These are phyloP conservation scores for Clohesyomyces aquaticus DNA, from an alignment of 495 filamentous ascomycete species.

Conservation along the genomic window DNA sequence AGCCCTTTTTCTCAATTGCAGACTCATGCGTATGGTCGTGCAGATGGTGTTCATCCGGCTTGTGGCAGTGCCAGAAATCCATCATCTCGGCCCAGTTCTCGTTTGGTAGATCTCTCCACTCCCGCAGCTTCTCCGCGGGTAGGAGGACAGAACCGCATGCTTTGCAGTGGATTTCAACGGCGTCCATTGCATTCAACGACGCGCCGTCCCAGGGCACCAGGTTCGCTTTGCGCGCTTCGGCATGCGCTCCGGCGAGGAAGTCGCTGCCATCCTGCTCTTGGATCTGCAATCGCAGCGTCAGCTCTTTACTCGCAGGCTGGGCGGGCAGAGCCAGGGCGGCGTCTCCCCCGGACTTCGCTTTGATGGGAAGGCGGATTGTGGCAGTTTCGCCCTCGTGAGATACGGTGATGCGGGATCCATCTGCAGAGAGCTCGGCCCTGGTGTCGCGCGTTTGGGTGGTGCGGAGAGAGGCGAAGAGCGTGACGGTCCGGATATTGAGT, in stretches of 20 bases:
- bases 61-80: constrained; percentile 99
- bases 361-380: constrained; percentile 68
- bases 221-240: constrained; percentile 43
- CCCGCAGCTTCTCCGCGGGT: constrained; percentile 48
- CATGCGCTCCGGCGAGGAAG: constrained; percentile 41
- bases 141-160: constrained; percentile 59
- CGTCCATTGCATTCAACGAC: constrained; percentile 51
- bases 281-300: constrained; percentile 75
- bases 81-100: constrained; percentile 99
- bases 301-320: constrained; percentile 46
- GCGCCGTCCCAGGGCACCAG: constrained; percentile 74
- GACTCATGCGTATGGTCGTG: constrained; percentile 49
- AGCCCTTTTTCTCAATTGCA: constrained; percentile 64
- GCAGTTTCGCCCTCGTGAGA: constrained; percentile 58
- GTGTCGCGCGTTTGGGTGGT: constrained; percentile 53
- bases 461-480: constrained; percentile 69
- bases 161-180: constrained; percentile 61
- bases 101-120: constrained; percentile 95
- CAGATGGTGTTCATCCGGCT: constrained; percentile 55
- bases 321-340: constrained; percentile 48
- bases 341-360: constrained; percentile 50
- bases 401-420: constrained; percentile 57
- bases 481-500: constrained; percentile 82
- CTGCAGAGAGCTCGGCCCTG: constrained; percentile 54
- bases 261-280: constrained; percentile 47